phyloP scores from a whole-genome alignment of 148 eudicot genomes.

The Vaccinium vitisidaea region DNA sequence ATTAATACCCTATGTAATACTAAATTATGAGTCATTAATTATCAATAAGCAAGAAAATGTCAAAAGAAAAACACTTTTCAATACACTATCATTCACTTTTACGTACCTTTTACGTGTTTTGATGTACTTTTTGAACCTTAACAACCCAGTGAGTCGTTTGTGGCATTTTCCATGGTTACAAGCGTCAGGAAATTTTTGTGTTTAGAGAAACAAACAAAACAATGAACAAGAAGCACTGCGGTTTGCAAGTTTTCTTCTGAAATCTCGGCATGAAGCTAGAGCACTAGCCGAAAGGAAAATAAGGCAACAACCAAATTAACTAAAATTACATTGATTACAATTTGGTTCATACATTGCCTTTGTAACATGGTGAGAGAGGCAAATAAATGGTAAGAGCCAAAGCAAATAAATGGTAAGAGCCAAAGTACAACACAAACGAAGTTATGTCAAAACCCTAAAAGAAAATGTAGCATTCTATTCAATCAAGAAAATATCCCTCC shows the following conservation, averaged over 20 bases:
- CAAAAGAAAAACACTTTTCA: too few species aligned
- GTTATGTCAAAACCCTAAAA: not conserved
- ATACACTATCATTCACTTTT: too few species aligned
- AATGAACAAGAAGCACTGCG: too few species aligned
- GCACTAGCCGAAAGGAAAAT: not conserved
- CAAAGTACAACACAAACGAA: not conserved
- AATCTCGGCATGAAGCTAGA: not conserved
- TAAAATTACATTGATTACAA: constrained; percentile 4
- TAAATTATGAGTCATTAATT: too few species aligned
- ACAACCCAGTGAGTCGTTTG: too few species aligned
- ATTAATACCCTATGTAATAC: too few species aligned
- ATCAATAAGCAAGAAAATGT: too few species aligned
- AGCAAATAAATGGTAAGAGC: not conserved
- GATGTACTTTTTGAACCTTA: too few species aligned
- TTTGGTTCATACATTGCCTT: not conserved
- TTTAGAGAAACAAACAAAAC: too few species aligned
- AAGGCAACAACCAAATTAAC: not conserved
- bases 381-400: not conserved
- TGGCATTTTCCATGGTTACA: too few species aligned
- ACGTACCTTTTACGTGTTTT: too few species aligned
- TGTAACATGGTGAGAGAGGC: not conserved
- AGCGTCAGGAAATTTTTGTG: too few species aligned
- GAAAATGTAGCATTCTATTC: not conserved
- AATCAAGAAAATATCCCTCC: not conserved
- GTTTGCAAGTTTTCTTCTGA: not conserved